Evolutionary conservation across 352 stramenopile species (phyloP), one percentile per base, ranked within the genome.

Genomic region (Globisporangium viniferum): DNA sequence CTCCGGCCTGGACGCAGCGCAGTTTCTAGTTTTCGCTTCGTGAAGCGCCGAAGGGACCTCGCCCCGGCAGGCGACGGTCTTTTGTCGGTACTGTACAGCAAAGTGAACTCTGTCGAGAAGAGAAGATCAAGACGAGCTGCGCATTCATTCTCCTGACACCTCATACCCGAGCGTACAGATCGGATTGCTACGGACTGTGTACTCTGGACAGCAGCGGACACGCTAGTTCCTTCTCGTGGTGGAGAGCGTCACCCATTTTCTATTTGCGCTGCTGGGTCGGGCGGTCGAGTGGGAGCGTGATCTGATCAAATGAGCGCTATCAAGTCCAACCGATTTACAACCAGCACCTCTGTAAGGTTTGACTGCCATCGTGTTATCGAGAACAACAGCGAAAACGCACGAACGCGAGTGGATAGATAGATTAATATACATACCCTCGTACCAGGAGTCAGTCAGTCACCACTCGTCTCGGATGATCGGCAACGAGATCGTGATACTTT

Each of bases 401-500:
- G 8, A 41, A 41, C 9, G 35, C 35, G 10, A 33, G 24, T 24
- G 24, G 24, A 33, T 33, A 8, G 7, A 41, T 41, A 41, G 1
- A 14, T 8, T 12, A 12, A 9, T 12, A 41, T 41, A 41, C 9
- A 41, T 41, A 41, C 9, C 35, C 7, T 41, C 8, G 35, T 12
- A 8, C 35, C 9, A 9, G 35, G 9, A 41, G 24, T 24, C 24
- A 24, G 24, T 24, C 7, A 41, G 39, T 76, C 66, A 90, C 84
- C 84, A 92, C 62, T 95, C 82, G 67, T 91, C 83, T 27, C 83
- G 79, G 57, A 93, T 77, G 44, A 94, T 92, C 9, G 88, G 86
- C 1, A 96, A 65, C 1, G 84, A 85, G 68, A 96, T 76, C 3
- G 71, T 71, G 20, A 96, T 74, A 18, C 70, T 74, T 3, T 84